Evolutionary conservation across 2,329 filamentous ascomycete genomes (phyloP).

Genomic region (Fusarium coffeatum): DNA sequence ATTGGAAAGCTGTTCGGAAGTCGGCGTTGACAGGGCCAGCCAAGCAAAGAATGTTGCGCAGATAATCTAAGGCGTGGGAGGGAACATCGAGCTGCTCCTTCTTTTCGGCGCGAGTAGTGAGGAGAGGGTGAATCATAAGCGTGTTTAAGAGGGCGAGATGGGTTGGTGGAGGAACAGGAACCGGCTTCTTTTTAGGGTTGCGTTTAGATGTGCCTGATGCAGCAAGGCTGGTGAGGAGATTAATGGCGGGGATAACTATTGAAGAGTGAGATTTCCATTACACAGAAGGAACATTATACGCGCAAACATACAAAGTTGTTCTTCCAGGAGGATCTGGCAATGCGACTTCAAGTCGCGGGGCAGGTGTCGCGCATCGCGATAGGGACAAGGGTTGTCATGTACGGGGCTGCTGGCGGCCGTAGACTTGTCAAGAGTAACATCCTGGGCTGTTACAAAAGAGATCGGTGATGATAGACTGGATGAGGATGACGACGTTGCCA

Average conservation of each 20-base stretch:
- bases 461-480: slow-evolving; percentile 47
- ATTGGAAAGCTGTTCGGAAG: slow-evolving; percentile 78
- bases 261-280: background rate
- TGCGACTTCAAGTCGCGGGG: slow-evolving; percentile 74
- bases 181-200: slow-evolving; percentile 53
- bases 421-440: slow-evolving; percentile 46
- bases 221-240: slow-evolving; percentile 73
- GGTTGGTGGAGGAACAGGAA: slow-evolving; percentile 74
- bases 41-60: slow-evolving; percentile 73
- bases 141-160: slow-evolving; percentile 84
- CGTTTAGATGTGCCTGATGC: slow-evolving; percentile 59
- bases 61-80: slow-evolving; percentile 74
- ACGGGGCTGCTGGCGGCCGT: slow-evolving; percentile 54
- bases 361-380: slow-evolving; percentile 66
- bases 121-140: slow-evolving; percentile 81
- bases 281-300: background rate
- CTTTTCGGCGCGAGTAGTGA: slow-evolving; percentile 78
- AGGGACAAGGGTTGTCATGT: slow-evolving; percentile 52
- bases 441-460: slow-evolving; percentile 53
- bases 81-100: slow-evolving; percentile 71
- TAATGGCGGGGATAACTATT: slow-evolving; percentile 61
- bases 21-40: slow-evolving; percentile 78
- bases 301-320: slow-evolving; percentile 70
- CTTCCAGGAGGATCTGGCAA: slow-evolving; percentile 79
- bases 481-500: slow-evolving; percentile 41